Evolutionary conservation across 805 yeast species (phyloP).

Genomic region (Candida sithepensis): DNA sequence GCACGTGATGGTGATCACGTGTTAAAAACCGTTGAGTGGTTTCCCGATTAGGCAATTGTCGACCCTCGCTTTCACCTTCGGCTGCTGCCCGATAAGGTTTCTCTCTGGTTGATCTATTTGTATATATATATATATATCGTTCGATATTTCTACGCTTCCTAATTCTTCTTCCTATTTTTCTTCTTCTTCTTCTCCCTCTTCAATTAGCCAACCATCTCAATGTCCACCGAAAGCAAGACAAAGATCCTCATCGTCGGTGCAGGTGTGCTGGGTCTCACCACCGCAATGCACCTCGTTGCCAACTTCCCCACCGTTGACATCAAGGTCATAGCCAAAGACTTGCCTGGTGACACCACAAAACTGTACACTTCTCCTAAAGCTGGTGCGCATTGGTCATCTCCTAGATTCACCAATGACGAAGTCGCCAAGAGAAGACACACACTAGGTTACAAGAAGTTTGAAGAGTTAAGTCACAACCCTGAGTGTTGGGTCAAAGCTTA

Average conservation of each 20-base stretch:
- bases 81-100: not conserved
- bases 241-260: conserved; percentile 18
- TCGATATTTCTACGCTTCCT: not conserved
- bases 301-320: conserved; percentile 32
- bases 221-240: no score
- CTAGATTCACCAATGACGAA: conserved; percentile 24
- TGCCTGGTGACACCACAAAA: conserved; percentile 54
- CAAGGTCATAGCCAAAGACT: conserved; percentile 38
- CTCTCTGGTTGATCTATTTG: not conserved
- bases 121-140: not conserved
- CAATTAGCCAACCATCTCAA: not conserved
- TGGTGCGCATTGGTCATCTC: conserved; percentile 65
- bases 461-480: conserved; percentile 34
- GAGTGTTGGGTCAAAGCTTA: conserved; percentile 30
- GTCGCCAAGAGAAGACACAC: conserved; percentile 29
- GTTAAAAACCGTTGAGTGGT: no score
- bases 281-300: conserved; percentile 39
- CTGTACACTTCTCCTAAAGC: conserved; percentile 64
- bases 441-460: conserved; percentile 33
- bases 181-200: not conserved
- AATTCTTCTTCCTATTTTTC: not conserved
- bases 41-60: not conserved
- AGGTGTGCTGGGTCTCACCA: conserved; percentile 23
- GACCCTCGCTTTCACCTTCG: not conserved
- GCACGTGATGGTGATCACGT: not conserved